These are phyloP conservation scores for Trichosporon asahii DNA, from an alignment of 1,284 basidiomycete genomes.

Conservation along the genomic window DNA sequence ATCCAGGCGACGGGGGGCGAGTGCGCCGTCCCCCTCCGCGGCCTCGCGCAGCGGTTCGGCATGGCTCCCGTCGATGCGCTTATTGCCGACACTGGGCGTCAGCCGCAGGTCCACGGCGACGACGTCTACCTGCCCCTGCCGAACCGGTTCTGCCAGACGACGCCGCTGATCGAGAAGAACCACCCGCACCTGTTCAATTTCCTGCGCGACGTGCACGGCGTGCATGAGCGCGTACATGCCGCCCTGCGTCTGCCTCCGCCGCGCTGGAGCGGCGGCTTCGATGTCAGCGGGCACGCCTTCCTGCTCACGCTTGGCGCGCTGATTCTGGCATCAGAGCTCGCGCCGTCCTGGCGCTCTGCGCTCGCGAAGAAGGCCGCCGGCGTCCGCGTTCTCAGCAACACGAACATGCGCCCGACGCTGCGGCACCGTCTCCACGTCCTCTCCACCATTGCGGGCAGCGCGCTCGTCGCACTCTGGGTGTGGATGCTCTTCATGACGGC, in stretches of 20 bases:
- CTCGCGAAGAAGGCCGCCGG: conserved; percentile 7
- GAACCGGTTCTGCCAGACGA: conserved; percentile 58
- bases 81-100: conserved; percentile 15
- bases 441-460: conserved; percentile 26
- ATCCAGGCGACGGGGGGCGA: conserved; percentile 72
- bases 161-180: conserved; percentile 59
- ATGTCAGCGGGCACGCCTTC: conserved; percentile 92
- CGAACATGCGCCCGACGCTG: not conserved
- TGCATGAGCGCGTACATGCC: conserved; percentile 14
- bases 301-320: conserved; percentile 78
- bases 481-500: conserved; percentile 76
- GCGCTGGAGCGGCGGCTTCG: conserved; percentile 71
- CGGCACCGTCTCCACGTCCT: conserved; percentile 18
- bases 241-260: conserved; percentile 38
- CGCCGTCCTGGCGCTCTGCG: conserved; percentile 42
- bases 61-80: conserved; percentile 48
- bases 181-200: conserved; percentile 65
- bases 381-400: not conserved
- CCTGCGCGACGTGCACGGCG: conserved; percentile 19
- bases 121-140: conserved; percentile 31
- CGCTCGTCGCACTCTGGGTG: conserved; percentile 65
- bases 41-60: not conserved
- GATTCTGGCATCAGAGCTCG: conserved; percentile 73
- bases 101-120: conserved; percentile 16
- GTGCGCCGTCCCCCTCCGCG: conserved; percentile 62